A percentile compares a stretch with the other conserved stretches of the same genome.
These are phyloP conservation scores for Planoprotostelium fungivorum DNA, from an alignment of 78 protist genomes.

Conservation along the genomic window DNA sequence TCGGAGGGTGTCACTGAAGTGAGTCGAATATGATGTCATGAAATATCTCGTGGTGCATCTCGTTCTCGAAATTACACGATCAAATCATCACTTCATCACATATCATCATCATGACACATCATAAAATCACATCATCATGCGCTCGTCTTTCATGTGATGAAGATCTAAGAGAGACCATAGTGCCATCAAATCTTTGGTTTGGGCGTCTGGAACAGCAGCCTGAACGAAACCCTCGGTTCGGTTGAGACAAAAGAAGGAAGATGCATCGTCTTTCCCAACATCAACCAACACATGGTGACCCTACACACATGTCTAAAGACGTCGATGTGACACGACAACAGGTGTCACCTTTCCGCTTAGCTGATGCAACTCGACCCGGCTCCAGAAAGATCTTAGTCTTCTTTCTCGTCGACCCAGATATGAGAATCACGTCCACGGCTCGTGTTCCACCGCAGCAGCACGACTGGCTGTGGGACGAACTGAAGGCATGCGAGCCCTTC, in stretches of 20 bases:
- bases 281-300: conserved; percentile 17
- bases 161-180: background rate
- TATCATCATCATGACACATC: too few relatives aligned
- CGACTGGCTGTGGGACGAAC: background rate
- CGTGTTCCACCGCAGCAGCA: conserved; percentile 1
- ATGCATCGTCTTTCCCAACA: conserved; percentile 51
- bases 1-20: too few relatives aligned
- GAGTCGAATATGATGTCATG: too few relatives aligned
- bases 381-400: conserved; percentile 18
- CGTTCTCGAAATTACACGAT: too few relatives aligned
- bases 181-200: background rate
- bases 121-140: too few relatives aligned
- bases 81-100: too few relatives aligned
- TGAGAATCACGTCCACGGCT: background rate
- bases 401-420: conserved; percentile 23
- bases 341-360: background rate
- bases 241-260: conserved; percentile 10
- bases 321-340: background rate
- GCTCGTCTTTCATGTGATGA: too few relatives aligned
- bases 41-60: too few relatives aligned
- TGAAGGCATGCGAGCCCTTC: background rate
- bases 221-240: conserved; percentile 15
- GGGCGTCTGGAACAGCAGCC: background rate
- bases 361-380: conserved; percentile 17
- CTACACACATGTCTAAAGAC: too few relatives aligned